Conservation (phyloP, 2,329 filamentous ascomycete genomes). For the Colletotrichum kahawae region DNA sequence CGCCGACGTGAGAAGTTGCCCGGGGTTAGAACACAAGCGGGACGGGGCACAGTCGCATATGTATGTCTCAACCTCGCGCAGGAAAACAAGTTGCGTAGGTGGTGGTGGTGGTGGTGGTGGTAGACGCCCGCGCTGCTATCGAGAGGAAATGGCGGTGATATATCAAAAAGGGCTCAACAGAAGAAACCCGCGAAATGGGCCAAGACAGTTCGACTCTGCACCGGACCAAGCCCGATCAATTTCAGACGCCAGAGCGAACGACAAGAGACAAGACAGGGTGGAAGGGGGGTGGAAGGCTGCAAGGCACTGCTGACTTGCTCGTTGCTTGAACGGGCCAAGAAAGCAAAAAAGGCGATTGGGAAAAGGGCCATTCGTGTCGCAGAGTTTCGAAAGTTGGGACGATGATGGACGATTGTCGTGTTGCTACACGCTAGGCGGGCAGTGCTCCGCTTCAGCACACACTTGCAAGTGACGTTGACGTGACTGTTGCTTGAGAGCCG, state of each 20-base stretch:
- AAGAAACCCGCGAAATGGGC: not conserved
- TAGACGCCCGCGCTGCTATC: not conserved
- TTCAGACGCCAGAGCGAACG: not conserved
- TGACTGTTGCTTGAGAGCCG: not conserved
- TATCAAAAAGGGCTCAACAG: not conserved
- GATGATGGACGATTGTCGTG: not conserved
- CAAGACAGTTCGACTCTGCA: not conserved
- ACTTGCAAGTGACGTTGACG: not conserved
- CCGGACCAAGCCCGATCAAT: slow-evolving; percentile 2
- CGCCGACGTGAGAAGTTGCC: not conserved
- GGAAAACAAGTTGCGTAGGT: not conserved
- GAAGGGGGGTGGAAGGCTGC: not conserved
- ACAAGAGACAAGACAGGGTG: not conserved
- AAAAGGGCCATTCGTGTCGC: not conserved
- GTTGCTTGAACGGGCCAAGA: not conserved
- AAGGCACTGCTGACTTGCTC: not conserved
- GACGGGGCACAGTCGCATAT: not conserved
- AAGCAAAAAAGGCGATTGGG: not conserved
- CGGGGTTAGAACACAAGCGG: not conserved
- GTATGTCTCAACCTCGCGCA: slow-evolving; percentile 5
- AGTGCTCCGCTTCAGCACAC: not conserved
- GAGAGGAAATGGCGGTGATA: slow-evolving; percentile 10
- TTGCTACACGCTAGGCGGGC: not conserved
- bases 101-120: not conserved
- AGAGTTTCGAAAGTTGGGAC: slow-evolving; percentile 15